phyloP scores from a whole-genome alignment of 306 rosid genomes.

The Cucurbita argyrosperma region DNA sequence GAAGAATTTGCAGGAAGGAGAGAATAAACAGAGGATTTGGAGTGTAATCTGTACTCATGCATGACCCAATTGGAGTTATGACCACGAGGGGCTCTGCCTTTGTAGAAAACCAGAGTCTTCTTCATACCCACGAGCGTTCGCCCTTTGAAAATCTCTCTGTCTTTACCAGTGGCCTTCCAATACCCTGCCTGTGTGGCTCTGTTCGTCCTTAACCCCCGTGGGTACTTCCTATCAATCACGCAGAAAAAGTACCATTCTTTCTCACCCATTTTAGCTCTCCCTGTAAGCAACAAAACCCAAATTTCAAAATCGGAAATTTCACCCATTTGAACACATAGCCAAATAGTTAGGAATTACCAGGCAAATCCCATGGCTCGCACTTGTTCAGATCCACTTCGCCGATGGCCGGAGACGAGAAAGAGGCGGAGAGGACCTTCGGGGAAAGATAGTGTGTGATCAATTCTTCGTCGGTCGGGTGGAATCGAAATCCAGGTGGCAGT shows the following conservation, averaged over 20 bases:
- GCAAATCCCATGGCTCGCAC: conserved; percentile 95
- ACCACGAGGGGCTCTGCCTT: conserved; percentile 74
- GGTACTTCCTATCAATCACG: conserved; percentile 61
- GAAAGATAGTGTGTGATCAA: conserved; percentile 60
- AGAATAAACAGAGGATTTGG: conserved; percentile 10
- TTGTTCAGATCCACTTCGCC: conserved; percentile 74
- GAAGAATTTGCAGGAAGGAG: conserved; percentile 24
- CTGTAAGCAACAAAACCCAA: conserved; percentile 8
- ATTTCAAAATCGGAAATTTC: too few species aligned
- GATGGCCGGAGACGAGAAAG: conserved; percentile 45
- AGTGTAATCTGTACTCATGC: conserved; percentile 75
- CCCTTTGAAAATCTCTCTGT: conserved; percentile 48
- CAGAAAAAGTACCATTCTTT: conserved; percentile 86
- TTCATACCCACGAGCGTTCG: conserved; percentile 60
- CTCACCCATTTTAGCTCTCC: conserved; percentile 70
- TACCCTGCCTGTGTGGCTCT: conserved; percentile 76
- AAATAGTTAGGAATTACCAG: conserved; percentile 18
- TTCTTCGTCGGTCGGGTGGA: conserved; percentile 86
- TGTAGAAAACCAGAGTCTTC: conserved; percentile 83
- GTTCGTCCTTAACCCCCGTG: conserved; percentile 76
- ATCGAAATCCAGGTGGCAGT: conserved; percentile 83
- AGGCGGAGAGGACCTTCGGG: conserved; percentile 40
- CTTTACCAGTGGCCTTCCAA: conserved; percentile 97
- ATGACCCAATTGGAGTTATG: conserved; percentile 78
- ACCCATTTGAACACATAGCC: background rate